Evolutionary conservation across 1,284 basidiomycete genomes (phyloP).

Genomic region (Sphagnurus paluster): DNA sequence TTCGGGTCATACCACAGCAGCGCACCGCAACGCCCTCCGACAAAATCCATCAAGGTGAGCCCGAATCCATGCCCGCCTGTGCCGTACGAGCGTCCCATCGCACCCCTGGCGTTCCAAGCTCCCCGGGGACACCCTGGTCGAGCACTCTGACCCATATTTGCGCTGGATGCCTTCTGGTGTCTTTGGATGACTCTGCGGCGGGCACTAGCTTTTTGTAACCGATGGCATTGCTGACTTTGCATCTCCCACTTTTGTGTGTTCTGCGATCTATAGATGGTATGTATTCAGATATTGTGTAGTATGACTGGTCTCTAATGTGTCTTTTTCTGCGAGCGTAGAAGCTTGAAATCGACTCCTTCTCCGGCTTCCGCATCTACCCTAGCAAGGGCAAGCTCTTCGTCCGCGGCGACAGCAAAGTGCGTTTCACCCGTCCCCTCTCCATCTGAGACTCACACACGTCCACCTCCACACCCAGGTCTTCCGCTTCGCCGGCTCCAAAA

Average conservation of each 20-base stretch:
- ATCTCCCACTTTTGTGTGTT: constrained; percentile 14
- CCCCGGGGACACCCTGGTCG: constrained; percentile 22
- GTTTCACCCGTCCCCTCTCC: constrained; percentile 22
- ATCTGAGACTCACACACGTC: constrained; percentile 2
- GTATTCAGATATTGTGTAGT: constrained; percentile 17
- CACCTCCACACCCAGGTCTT: constrained; percentile 69
- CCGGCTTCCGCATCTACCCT: constrained; percentile 95
- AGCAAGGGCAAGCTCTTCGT: constrained; percentile 95
- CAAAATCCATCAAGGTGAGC: constrained; percentile 62
- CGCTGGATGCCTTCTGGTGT: constrained; percentile 43
- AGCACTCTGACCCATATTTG: constrained; percentile 20
- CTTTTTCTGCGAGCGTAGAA: constrained; percentile 69
- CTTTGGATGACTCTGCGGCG: constrained; percentile 42
- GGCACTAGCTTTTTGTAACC: not conserved
- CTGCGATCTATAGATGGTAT: constrained; percentile 35
- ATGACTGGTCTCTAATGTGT: constrained; percentile 18
- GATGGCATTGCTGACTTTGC: constrained; percentile 10
- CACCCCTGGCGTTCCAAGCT: constrained; percentile 18
- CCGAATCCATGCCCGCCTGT: constrained; percentile 29
- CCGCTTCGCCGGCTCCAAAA: constrained; percentile 90
- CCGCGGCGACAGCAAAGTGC: constrained; percentile 93
- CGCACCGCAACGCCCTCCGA: constrained; percentile 32
- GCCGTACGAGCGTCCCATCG: constrained; percentile 15
- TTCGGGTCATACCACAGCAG: constrained; percentile 12
- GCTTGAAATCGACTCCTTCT: constrained; percentile 97